phyloP scores from a whole-genome alignment of 2,329 filamentous ascomycete species.

The Cladosporium sphaerospermum region DNA sequence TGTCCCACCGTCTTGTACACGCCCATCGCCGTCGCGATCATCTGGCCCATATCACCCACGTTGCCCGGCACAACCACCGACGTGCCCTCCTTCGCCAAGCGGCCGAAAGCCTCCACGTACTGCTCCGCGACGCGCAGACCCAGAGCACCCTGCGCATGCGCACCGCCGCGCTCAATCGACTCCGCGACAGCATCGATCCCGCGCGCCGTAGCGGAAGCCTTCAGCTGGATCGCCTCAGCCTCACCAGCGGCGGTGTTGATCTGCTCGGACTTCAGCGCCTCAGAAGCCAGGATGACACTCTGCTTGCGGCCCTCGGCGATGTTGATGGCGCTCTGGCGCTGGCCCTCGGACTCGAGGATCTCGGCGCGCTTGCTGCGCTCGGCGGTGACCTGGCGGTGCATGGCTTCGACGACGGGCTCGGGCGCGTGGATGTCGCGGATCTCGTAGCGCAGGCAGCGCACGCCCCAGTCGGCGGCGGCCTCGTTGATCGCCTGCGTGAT shows the following conservation, averaged over 20 bases:
- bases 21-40: conserved; percentile 94
- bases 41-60: conserved; percentile 88
- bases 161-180: conserved; percentile 62
- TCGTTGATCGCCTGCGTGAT: conserved; percentile 99
- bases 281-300: conserved; percentile 90
- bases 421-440: conserved; percentile 98
- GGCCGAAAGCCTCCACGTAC: conserved; percentile 91
- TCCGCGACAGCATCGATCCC: conserved; percentile 83
- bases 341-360: conserved; percentile 94
- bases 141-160: conserved; percentile 74
- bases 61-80: conserved; percentile 94
- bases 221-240: conserved; percentile 83
- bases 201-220: conserved; percentile 75
- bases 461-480: conserved; percentile 92
- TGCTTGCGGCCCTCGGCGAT: conserved; percentile 98
- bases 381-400: conserved; percentile 96
- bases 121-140: conserved; percentile 90
- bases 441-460: conserved; percentile 93
- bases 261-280: conserved; percentile 81
- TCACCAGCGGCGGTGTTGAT: conserved; percentile 92
- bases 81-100: conserved; percentile 90
- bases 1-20: conserved; percentile 92
- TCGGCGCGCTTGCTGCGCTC: conserved; percentile 96
- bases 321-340: conserved; percentile 96
- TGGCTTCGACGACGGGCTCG: conserved; percentile 85